Base-by-base conservation (phyloP, 2,329 filamentous ascomycete genomes). In the Didymella lethalis region DNA sequence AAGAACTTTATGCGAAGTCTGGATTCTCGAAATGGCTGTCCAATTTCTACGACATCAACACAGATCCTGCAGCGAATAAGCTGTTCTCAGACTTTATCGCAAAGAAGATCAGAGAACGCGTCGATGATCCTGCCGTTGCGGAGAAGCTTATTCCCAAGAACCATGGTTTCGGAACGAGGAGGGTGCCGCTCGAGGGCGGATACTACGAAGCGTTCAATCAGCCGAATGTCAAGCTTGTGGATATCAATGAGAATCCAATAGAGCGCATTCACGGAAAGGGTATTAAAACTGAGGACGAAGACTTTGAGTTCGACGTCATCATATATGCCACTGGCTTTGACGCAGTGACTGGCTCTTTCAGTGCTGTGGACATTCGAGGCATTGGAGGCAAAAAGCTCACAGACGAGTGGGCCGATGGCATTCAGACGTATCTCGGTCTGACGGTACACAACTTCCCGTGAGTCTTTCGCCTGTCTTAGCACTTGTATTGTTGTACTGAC, bases 221-320 rank as follows among this genome's bases (percentile, higher is more conserved):
- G 64, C 58, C 70, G 5, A 85, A 85, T 31, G 81, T 85, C 16
- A 75, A 81, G 36, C 70, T 86, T 0, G 75, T 83, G 26, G 81
- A 80, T 2, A 76, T 66, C 1, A 51, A 41, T 4, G 49, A 51
- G 5, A 69, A 79, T 1, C 72, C 73, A 0, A 84, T 87, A 50
- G 75, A 76, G 32, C 70, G 76, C 10, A 74, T 86, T 29, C 80
- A 84, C 2, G 71, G 78, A 4, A 77, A 79, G 14, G 81, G 84
- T 6, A 76, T 86, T 59, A 74, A 81, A 67, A 78, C 85, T 18
- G 75, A 73, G 0, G 80, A 80, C 1, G 70, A 80, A 31, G 72
- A 84, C 25, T 70, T 84, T 55, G 75, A 82, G 29, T 79, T 85
- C 10, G 86, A 88, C 66, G 79, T 80, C 26, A 82, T 88, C 45